Base-by-base conservation (phyloP, 345 rosid species). In the Chamaenerion angustifolium region DNA sequence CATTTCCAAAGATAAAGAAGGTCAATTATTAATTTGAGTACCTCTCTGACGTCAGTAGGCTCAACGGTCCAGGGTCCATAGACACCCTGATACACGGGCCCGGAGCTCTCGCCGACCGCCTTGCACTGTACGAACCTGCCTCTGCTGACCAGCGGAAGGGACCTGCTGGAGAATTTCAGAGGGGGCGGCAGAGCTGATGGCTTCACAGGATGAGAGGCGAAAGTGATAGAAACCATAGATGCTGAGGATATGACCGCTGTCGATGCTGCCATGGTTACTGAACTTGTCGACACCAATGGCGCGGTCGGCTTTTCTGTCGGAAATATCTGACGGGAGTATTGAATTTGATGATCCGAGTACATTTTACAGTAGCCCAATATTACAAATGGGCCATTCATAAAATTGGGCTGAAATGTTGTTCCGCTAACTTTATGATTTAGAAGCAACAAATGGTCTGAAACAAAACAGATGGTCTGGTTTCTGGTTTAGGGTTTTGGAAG, bases 31-130 rank as follows among this genome's bases (percentile, higher is more conserved):
- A 5, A 14, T 11, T 9, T 11, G 16, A n/a, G 41, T 48, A 89
- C 98, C 93, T 92, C 98, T 58, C 74, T 72, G 11, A 92, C 89
- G 68, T 92, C 96, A 45, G 90, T 64, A 15, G 73, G 52, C 11
- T 92, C 93, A 40, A 92, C 67, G 45, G 78, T 76, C 98, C 98
- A 92, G 27, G 80, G 82, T 43, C 98, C 95, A 56, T 78, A 92
- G 42, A 55, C 67, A 19, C 96, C 98, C 53, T 72, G 61, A 64
- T 81, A 90, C 57, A 83, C 82, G 18, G 81, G 52, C 47, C 56
- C 72, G 18, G 82, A 60, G 71, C 76, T 58, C 13, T 76, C 77
- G 35, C 85, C 67, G 16, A 65, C 45, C 17, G 80, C 90, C 51
- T 49, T 68, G 63, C 80, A 63, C 63, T 31, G 56, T 13, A 65